These are phyloP conservation scores for Neocatenulostroma microsporum DNA, from an alignment of 2,329 filamentous ascomycete species.

Conservation along the genomic window DNA sequence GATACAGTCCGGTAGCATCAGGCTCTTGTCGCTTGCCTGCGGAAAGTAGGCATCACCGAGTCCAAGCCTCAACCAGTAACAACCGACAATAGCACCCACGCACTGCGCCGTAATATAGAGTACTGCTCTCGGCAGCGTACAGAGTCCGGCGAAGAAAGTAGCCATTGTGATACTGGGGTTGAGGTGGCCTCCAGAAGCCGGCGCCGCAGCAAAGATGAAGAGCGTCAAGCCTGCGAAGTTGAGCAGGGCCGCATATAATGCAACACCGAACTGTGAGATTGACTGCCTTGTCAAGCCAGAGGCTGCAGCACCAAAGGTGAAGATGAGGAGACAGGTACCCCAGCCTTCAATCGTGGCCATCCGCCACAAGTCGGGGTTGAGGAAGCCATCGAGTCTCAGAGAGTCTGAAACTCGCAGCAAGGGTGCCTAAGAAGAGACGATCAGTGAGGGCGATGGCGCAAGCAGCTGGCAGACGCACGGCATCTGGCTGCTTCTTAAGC, in stretches of 20 bases:
- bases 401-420: conserved; percentile 10
- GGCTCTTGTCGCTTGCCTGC: neutral
- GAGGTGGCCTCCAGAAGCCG: conserved; percentile 46
- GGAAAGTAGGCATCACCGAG: conserved; percentile 15
- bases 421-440: conserved; percentile 11
- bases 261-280: conserved; percentile 7
- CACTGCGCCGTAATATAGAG: conserved; percentile 43
- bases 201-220: conserved; percentile 44
- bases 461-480: conserved; percentile 4
- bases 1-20: neutral
- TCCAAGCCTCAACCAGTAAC: conserved; percentile 18
- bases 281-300: conserved; percentile 11
- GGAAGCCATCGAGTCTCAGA: conserved; percentile 16
- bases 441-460: neutral
- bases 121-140: conserved; percentile 42
- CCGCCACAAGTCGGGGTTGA: conserved; percentile 15
- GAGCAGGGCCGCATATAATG: conserved; percentile 11
- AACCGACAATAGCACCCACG: conserved; percentile 31
- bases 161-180: conserved; percentile 49
- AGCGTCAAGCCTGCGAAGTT: conserved; percentile 30
- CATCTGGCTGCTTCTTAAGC: conserved; percentile 24
- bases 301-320: conserved; percentile 15
- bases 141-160: conserved; percentile 45
- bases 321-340: conserved; percentile 18
- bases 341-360: conserved; percentile 19